Conservation (phyloP, 2,329 filamentous ascomycete genomes). For the Fusarium burgessii region DNA sequence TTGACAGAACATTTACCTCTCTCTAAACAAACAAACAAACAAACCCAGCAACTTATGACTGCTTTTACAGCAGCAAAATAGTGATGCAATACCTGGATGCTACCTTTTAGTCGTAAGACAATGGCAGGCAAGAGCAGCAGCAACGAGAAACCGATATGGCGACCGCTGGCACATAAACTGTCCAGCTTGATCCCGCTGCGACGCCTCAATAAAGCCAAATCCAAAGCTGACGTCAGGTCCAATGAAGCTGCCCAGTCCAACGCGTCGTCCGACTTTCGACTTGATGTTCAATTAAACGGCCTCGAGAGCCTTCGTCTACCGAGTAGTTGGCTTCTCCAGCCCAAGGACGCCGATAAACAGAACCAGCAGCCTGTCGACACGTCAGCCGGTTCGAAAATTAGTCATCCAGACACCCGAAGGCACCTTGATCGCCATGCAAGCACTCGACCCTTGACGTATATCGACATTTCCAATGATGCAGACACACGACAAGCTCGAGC, state of each 20-base stretch:
- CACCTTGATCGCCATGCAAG: neutral
- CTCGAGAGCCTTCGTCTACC: slow-evolving; percentile 17
- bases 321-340: slow-evolving; percentile 22
- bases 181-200: slow-evolving; percentile 14
- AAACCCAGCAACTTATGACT: neutral
- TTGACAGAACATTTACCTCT: slow-evolving; percentile 22
- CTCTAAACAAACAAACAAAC: slow-evolving; percentile 22
- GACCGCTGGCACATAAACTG: slow-evolving; percentile 25
- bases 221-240: neutral
- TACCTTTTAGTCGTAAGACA: slow-evolving; percentile 5
- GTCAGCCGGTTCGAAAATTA: neutral
- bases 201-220: slow-evolving; percentile 14
- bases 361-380: neutral
- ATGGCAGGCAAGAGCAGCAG: slow-evolving; percentile 21
- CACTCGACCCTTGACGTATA: neutral
- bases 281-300: slow-evolving; percentile 23
- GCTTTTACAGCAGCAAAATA: neutral
- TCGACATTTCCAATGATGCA: neutral
- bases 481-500: slow-evolving; percentile 9
- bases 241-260: neutral
- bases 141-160: slow-evolving; percentile 25
- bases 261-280: slow-evolving; percentile 5
- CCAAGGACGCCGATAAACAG: slow-evolving; percentile 3
- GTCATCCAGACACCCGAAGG: slow-evolving; percentile 9
- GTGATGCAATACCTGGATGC: neutral